Conservation (phyloP, 2,329 filamentous ascomycete species). For the Trichoderma oligosporum region DNA sequence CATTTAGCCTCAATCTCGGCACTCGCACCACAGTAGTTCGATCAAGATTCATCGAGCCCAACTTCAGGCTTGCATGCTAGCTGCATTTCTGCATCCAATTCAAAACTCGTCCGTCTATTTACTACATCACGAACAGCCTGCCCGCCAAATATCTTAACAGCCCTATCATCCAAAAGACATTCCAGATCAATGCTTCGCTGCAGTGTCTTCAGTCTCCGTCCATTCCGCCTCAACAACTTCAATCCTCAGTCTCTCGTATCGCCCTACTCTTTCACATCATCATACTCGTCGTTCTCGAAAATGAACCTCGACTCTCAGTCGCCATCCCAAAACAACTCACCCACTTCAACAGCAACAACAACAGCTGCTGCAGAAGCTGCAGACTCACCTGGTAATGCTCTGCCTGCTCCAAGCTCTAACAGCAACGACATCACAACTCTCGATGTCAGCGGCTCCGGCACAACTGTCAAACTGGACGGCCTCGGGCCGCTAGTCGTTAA, state of each 20-base stretch:
- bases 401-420: conserved; percentile 27
- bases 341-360: not conserved
- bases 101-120: too few relatives aligned
- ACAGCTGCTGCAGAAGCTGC: too few relatives aligned
- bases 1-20: too few relatives aligned
- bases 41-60: not conserved
- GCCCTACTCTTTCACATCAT: not conserved
- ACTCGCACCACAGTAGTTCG: not conserved
- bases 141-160: too few relatives aligned
- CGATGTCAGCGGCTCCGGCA: conserved; percentile 31
- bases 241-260: not conserved
- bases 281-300: not conserved
- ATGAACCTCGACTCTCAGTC: conserved; percentile 12
- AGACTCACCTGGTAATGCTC: conserved; percentile 21
- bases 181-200: conserved; percentile 16
- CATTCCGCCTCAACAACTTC: not conserved
- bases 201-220: not conserved
- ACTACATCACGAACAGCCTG: too few relatives aligned
- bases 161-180: too few relatives aligned
- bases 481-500: conserved; percentile 73
- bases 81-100: not conserved
- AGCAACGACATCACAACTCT: conserved; percentile 27
- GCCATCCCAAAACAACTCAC: not conserved
- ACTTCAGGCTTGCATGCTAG: not conserved
- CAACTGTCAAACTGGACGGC: conserved; percentile 57